Percentiles rank a stretch among this genome's conserved stretches.
Evolutionary conservation across 306 rosid species (phyloP).

Genomic region (Malus sylvestris): DNA sequence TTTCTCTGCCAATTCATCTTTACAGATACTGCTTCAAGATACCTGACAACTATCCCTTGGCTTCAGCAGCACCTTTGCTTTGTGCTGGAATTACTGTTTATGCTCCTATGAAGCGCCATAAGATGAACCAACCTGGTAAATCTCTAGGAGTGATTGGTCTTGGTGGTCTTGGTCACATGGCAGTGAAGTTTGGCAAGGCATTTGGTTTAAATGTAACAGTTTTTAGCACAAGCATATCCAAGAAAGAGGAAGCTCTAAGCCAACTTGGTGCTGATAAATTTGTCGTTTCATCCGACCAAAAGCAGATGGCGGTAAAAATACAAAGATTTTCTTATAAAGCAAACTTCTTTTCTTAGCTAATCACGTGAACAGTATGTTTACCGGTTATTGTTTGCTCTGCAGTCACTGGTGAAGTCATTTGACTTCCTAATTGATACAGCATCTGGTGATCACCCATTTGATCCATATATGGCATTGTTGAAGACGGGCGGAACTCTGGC

Average conservation of each 20-base stretch:
- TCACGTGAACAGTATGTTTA: background rate
- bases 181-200: constrained; percentile 82
- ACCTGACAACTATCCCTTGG: constrained; percentile 67
- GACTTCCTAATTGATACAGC: constrained; percentile 79
- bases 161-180: constrained; percentile 95
- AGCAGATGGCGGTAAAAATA: constrained; percentile 56
- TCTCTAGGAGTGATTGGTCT: constrained; percentile 87
- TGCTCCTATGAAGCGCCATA: constrained; percentile 76
- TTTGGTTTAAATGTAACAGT: constrained; percentile 66
- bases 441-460: constrained; percentile 83
- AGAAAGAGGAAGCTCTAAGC: constrained; percentile 72
- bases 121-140: constrained; percentile 86
- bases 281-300: constrained; percentile 65
- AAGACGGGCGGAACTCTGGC: constrained; percentile 54
- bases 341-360: background rate
- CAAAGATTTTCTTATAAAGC: background rate
- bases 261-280: constrained; percentile 71
- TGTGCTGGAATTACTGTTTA: constrained; percentile 91
- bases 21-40: constrained; percentile 72
- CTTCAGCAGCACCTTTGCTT: constrained; percentile 89
- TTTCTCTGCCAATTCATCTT: background rate
- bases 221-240: constrained; percentile 74
- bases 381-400: constrained; percentile 1
- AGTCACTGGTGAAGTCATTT: constrained; percentile 59
- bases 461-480: constrained; percentile 67